phyloP scores from a whole-genome alignment of 768 basidiomycete species.

The Hemileccinum impolitum region DNA sequence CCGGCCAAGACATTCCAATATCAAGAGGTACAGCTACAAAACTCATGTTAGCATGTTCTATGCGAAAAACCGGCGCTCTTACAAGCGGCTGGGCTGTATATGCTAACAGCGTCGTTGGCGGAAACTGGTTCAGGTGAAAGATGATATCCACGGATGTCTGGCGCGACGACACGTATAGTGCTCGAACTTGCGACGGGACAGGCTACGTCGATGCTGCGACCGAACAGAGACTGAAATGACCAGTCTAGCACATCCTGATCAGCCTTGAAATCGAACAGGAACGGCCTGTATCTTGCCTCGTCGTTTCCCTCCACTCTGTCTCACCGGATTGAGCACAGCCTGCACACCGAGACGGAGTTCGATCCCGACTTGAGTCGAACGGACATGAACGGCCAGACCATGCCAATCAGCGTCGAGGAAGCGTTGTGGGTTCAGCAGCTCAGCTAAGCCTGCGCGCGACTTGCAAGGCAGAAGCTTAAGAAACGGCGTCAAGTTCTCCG shows the following conservation, averaged over 20 bases:
- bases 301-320: constrained; percentile 44
- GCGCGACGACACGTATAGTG: constrained; percentile 46
- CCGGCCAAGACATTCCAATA: constrained; percentile 53
- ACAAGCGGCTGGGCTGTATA: constrained; percentile 53
- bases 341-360: constrained; percentile 70
- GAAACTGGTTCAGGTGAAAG: constrained; percentile 52
- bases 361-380: constrained; percentile 56
- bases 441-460: constrained; percentile 78
- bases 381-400: constrained; percentile 76
- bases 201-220: constrained; percentile 52
- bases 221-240: constrained; percentile 69
- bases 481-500: constrained; percentile 96
- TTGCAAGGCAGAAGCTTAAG: constrained; percentile 94
- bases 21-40: constrained; percentile 42
- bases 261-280: neutral
- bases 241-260: constrained; percentile 50
- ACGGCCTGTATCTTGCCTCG: constrained; percentile 45
- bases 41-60: neutral
- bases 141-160: constrained; percentile 39
- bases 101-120: constrained; percentile 33
- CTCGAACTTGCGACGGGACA: constrained; percentile 74
- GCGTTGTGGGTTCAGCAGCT: constrained; percentile 77
- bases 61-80: constrained; percentile 1
- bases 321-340: constrained; percentile 75
- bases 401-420: constrained; percentile 93